Conservation (phyloP, 768 basidiomycete genomes). For the Tylopilus felleus region DNA sequence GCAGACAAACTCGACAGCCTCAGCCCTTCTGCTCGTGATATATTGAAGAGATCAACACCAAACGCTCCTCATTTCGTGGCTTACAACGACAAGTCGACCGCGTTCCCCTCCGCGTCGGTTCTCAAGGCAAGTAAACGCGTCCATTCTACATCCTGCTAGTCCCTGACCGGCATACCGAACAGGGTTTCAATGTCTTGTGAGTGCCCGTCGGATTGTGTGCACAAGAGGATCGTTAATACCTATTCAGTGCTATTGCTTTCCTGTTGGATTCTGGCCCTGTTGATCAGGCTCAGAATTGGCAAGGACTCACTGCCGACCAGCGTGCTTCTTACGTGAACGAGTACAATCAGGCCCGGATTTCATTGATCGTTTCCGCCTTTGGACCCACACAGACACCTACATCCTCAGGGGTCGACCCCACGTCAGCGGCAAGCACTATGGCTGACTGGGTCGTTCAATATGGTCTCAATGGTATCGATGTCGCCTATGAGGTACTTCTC, state of each 20-base stretch:
- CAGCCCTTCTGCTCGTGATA: slow-evolving; percentile 21
- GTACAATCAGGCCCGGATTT: background rate
- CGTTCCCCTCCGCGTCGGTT: slow-evolving; percentile 41
- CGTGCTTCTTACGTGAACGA: background rate
- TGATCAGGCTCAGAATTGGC: background rate
- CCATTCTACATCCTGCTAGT: background rate
- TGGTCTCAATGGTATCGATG: background rate
- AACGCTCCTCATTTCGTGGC: slow-evolving; percentile 49
- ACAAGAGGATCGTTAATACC: background rate
- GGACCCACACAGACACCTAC: no score
- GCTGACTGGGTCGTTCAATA: background rate
- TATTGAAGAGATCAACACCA: slow-evolving; percentile 22
- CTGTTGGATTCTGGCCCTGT: background rate
- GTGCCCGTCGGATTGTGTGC: background rate
- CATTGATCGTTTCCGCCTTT: background rate
- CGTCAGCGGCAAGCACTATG: background rate
- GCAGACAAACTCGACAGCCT: slow-evolving; percentile 18
- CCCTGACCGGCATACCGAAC: background rate
- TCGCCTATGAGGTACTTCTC: background rate
- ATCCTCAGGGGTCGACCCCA: background rate
- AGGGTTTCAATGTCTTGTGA: background rate
- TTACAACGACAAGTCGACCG: slow-evolving; percentile 41
- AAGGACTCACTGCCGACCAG: background rate
- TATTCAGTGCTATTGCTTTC: background rate
- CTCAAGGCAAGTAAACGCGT: slow-evolving; percentile 35